Evolutionary conservation across 345 rosid genomes (phyloP).

Genomic region (thale cress (Arabidopsis thaliana)): TAIR10.1 NC_003074.8:21989501-21990000

Average conservation of each 20-base stretch:
- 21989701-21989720: constrained; percentile 45
- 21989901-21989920: constrained; percentile 28
- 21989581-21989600: constrained; percentile 49
- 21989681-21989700: constrained; percentile 30
- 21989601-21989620: constrained; percentile 47
- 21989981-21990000: background rate
- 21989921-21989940: background rate
- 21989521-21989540: constrained; percentile 52
- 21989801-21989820: constrained; percentile 43
- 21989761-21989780: constrained; percentile 5
- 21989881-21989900: background rate
- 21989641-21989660: constrained; percentile 29
- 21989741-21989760: constrained; percentile 34
- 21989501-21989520: constrained; percentile 62
- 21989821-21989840: constrained; percentile 35
- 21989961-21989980: no score
- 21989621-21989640: constrained; percentile 29
- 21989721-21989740: constrained; percentile 28
- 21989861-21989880: constrained; percentile 39
- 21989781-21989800: constrained; percentile 18
- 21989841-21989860: constrained; percentile 37
- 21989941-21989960: no score
- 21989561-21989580: constrained; percentile 51
- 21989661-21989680: constrained; percentile 21
- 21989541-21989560: constrained; percentile 53